Evolutionary conservation across 768 basidiomycete genomes (phyloP), one percentile per base, ranked within the genome.

Genomic region (Tephrocybe rancida): DNA sequence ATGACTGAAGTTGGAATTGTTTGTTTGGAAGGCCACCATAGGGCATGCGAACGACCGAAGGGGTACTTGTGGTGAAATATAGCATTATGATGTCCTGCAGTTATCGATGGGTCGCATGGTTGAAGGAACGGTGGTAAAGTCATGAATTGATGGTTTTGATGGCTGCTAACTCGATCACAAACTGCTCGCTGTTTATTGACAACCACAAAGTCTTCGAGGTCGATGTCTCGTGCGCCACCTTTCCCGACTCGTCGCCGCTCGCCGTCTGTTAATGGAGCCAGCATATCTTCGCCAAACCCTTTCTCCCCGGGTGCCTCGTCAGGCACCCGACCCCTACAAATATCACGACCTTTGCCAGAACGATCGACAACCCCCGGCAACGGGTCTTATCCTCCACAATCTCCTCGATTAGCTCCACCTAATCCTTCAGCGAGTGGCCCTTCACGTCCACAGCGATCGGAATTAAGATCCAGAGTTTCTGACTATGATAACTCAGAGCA

Each of bases 401-500:
- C 74, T 22, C 76, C 78, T 51, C 74, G 68, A 52, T 64, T 67
- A 46, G 54, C 59, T 18, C 67, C 73, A 52, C 67, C 71, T 30
- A 74, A 74, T 52, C 67, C 77, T 39, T 70, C 77, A 13, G 71
- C 78, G 9, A 70, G 72, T 55, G 82, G 81, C 16, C 87, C 87
- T 16, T 73, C 80, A 45, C 80, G 87, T 43, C 88, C 88, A 13
- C 81, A 83, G 63, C 73, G 87, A 63, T 89, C 87, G 13, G 88
- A 87, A 44, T 69, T 85, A 35, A 78, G 88, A 65, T 73, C 72
- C 48, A 77, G 85, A 51, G 67, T 70, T 48, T 79, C 83, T 19
- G 84, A 86, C 44, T 72, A 81, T 57, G 78, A 80, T 38, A 69
- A 64, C 26, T 79, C 81, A 38, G 84, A 85, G 54, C 69, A 70